Evolutionary conservation across 768 basidiomycete genomes (phyloP).

Genomic region (Leccinum pellstonianum): DNA sequence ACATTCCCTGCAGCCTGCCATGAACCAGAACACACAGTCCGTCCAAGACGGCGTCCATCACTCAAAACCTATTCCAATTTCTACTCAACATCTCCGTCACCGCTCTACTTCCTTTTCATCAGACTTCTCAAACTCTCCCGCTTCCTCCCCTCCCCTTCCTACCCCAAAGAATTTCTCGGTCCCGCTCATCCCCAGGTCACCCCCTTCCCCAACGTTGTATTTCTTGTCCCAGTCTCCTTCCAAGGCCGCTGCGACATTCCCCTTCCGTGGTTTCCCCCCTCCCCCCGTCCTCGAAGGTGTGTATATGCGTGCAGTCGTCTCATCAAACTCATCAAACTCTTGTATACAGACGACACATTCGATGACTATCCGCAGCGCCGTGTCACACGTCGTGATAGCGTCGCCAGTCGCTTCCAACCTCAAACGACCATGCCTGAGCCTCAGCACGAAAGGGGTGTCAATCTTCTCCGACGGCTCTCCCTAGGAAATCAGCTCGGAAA

Average conservation of each 20-base stretch:
- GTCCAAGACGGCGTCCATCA: slow-evolving; percentile 40
- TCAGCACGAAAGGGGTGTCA: slow-evolving; percentile 64
- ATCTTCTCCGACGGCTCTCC: slow-evolving; percentile 73
- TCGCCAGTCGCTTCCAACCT: slow-evolving; percentile 51
- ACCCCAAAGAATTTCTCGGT: slow-evolving; percentile 47
- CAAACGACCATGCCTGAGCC: slow-evolving; percentile 44
- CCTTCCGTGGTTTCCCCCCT: slow-evolving; percentile 53
- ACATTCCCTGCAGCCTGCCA: slow-evolving; percentile 3
- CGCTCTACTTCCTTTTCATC: slow-evolving; percentile 69
- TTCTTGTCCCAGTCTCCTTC: slow-evolving; percentile 62
- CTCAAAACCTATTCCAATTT: slow-evolving; percentile 67
- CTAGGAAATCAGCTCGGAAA: slow-evolving; percentile 57
- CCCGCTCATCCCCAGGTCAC: slow-evolving; percentile 49
- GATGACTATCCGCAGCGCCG: slow-evolving; percentile 42
- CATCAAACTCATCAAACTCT: neutral
- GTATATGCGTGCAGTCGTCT: slow-evolving; percentile 9
- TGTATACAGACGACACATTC: slow-evolving; percentile 38
- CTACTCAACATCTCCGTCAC: slow-evolving; percentile 41
- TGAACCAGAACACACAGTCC: slow-evolving; percentile 15
- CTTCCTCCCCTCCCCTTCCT: slow-evolving; percentile 50
- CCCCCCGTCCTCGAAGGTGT: slow-evolving; percentile 64
- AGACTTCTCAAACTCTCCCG: slow-evolving; percentile 51
- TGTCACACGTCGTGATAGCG: slow-evolving; percentile 64
- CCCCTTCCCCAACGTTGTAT: slow-evolving; percentile 71
- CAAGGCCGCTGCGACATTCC: slow-evolving; percentile 54